Conservation (phyloP, 2,329 filamentous ascomycete genomes). For the Aspergillus brunneoviolaceus region DNA sequence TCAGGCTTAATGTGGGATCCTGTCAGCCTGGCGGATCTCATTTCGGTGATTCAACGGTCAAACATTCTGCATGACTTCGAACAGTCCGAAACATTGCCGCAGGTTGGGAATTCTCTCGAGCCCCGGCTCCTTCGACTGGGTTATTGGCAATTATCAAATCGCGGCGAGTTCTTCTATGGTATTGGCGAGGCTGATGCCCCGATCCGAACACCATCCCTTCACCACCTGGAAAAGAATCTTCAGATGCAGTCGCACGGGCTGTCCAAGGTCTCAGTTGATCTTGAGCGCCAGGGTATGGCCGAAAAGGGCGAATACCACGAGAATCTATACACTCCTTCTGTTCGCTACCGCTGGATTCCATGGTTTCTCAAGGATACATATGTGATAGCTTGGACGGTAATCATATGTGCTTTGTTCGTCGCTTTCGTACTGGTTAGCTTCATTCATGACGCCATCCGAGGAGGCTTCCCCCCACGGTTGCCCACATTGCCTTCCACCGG, state of each 20-base stretch:
- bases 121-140: conserved; percentile 69
- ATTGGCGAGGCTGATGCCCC: conserved; percentile 65
- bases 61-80: conserved; percentile 74
- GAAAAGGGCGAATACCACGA: conserved; percentile 49
- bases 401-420: conserved; percentile 61
- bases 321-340: conserved; percentile 51
- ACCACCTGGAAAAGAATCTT: conserved; percentile 29
- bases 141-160: conserved; percentile 74
- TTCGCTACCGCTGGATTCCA: conserved; percentile 68
- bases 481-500: conserved; percentile 57
- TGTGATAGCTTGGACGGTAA: conserved; percentile 65
- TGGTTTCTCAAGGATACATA: conserved; percentile 70
- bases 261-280: conserved; percentile 35
- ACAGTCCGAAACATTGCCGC: conserved; percentile 61
- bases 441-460: conserved; percentile 62
- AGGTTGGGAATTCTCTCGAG: conserved; percentile 51
- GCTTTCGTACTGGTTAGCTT: conserved; percentile 79
- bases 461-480: conserved; percentile 71
- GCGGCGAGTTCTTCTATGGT: conserved; percentile 72
- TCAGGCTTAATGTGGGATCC: conserved; percentile 87
- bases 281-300: conserved; percentile 38
- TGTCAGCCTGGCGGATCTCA: conserved; percentile 75
- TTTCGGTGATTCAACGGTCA: conserved; percentile 74
- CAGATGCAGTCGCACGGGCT: conserved; percentile 34
- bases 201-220: conserved; percentile 46